These are phyloP conservation scores for Pisolithus sp. DNA, from an alignment of 768 basidiomycete species.

Conservation along the genomic window DNA sequence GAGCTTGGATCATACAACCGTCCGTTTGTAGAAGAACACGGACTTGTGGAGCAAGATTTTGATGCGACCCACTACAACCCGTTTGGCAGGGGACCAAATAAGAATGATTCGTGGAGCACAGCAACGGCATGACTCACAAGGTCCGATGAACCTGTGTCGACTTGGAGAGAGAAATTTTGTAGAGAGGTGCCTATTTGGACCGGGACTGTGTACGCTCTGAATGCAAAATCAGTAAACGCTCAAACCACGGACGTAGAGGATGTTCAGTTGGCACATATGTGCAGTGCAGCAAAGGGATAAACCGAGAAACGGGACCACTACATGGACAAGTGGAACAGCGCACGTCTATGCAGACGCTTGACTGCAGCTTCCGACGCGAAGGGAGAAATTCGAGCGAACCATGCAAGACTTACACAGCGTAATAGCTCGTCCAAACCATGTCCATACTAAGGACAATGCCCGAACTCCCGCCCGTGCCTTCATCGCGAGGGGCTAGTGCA, in stretches of 20 bases:
- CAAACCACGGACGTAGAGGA: no score
- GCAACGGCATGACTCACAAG: conserved; percentile 41
- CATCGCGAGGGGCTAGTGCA: conserved; percentile 17
- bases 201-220: conserved; percentile 61
- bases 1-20: conserved; percentile 50
- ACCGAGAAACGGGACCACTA: no score
- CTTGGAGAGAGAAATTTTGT: conserved; percentile 56
- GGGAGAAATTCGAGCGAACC: neutral
- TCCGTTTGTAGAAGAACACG: conserved; percentile 42
- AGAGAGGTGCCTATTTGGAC: conserved; percentile 43
- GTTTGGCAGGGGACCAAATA: neutral
- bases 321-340: neutral
- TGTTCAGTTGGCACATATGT: no score
- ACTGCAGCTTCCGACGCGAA: neutral
- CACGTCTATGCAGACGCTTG: neutral
- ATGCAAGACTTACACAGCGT: conserved; percentile 49
- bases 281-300: no score
- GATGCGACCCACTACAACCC: conserved; percentile 65
- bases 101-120: neutral
- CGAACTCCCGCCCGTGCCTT: conserved; percentile 41
- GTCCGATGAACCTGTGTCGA: conserved; percentile 82
- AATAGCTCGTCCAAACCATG: conserved; percentile 46
- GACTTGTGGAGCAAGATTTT: conserved; percentile 49
- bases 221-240: conserved; percentile 1
- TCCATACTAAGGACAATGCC: conserved; percentile 57